Base-by-base conservation (phyloP, 306 rosid species). In the Medicago ruthenica region DNA sequence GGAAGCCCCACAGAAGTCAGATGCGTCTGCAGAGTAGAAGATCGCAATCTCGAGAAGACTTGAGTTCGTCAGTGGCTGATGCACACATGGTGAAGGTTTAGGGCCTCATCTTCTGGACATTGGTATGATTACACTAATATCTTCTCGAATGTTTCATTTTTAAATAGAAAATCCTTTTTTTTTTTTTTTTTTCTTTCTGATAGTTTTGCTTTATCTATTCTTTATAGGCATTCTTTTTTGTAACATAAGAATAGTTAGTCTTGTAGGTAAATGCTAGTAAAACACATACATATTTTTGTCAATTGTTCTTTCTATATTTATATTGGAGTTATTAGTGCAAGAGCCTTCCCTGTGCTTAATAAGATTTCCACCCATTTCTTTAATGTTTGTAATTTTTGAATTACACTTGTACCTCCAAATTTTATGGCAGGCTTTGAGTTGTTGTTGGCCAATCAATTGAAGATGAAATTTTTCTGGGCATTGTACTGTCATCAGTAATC, bases 21-120 rank as follows among this genome's bases (percentile, higher is more conserved):
- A 96, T 88, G 98, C 96, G 78, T 36, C 96, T 96, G 83, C 97
- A 89, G 86, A 96, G 99, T 78, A 82, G 99, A 83, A 91, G 98
- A 80, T 96, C 99, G 3, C 99, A 96, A 73, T 96, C 99, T 75
- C 92, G 99, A 55, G 98, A 96, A 84, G 99, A 96, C 83, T 92
- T 92, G 40, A 89, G 31, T 83, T 89, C 96, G 9, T 84, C 98
- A 5, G 34, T 90, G 74, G 84, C 87, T 12, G 98, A 94, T 81
- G 62, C 93, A 59, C 95, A 92, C 85, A 31, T 84, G 85, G 90
- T 83, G 80, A 87, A 95, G 82, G 91, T 80, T 75, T 92, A 89
- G 83, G 82, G 79, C 68, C 54, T 59, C 74, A 31, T 72, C 80
- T 61, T 78, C 83, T 21, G 69, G 71, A 77, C 80, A 76, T 86